These are phyloP conservation scores for Teratosphaeria epicoccoides DNA, from an alignment of 2,329 filamentous ascomycete species.

Conservation along the genomic window DNA sequence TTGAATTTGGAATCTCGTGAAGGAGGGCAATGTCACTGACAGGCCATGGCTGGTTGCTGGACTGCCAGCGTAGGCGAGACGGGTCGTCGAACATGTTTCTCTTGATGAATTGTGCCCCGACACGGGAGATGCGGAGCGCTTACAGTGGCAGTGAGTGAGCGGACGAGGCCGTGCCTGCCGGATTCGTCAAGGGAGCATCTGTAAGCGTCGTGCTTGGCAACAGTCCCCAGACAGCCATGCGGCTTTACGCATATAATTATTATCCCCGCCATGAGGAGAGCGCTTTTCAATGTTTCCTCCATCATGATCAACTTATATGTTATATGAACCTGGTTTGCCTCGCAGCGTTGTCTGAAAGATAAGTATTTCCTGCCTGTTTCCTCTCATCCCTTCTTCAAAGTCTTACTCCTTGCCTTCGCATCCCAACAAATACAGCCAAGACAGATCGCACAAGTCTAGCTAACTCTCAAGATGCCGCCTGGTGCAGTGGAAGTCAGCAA, in stretches of 20 bases:
- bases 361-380: background rate
- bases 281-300: background rate
- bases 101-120: too few relatives aligned
- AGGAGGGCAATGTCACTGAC: slow-evolving; percentile 16
- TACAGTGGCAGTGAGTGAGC: background rate
- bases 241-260: background rate
- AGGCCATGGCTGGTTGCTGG: slow-evolving; percentile 15
- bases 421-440: background rate
- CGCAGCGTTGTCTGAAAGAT: background rate
- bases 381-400: background rate
- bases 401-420: background rate
- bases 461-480: slow-evolving; percentile 37
- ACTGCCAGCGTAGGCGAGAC: slow-evolving; percentile 6
- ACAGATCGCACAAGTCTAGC: slow-evolving; percentile 1
- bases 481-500: slow-evolving; percentile 12
- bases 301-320: background rate
- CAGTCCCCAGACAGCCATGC: background rate
- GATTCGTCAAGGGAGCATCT: background rate
- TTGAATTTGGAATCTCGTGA: slow-evolving; percentile 14
- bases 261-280: slow-evolving; percentile 18
- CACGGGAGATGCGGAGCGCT: background rate
- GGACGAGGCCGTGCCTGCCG: background rate
- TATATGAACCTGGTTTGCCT: slow-evolving; percentile 47
- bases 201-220: background rate
- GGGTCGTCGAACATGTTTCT: background rate